Conservation (phyloP, 768 basidiomycete genomes). For the Stropharia rugosoannulata region DNA sequence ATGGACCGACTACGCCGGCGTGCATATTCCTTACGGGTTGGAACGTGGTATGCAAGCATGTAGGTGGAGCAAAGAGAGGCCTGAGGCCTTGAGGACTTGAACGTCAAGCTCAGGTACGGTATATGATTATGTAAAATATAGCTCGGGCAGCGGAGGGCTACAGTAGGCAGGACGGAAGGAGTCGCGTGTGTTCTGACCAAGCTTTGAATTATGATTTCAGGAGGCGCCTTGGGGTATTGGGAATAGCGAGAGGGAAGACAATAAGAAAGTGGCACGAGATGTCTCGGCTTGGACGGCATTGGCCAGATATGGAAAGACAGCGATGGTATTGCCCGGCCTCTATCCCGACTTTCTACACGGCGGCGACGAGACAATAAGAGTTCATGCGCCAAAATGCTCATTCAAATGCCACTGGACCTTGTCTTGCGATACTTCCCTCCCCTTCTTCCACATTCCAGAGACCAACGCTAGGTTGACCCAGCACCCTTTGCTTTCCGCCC, state of each 20-base stretch:
- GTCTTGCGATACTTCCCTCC: conserved; percentile 10
- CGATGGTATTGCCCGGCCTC: conserved; percentile 6
- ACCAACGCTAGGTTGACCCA: conserved; percentile 4
- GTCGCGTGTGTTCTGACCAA: too few relatives aligned
- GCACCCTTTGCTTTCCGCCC: background rate
- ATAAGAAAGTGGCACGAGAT: conserved; percentile 20
- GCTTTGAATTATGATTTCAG: too few relatives aligned
- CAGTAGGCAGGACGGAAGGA: too few relatives aligned
- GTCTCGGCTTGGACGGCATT: conserved; percentile 10
- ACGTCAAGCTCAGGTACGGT: too few relatives aligned
- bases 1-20: too few relatives aligned
- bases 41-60: too few relatives aligned
- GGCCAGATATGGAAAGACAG: conserved; percentile 10
- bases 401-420: conserved; percentile 8
- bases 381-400: conserved; percentile 23
- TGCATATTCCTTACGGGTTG: too few relatives aligned
- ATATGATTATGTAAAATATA: too few relatives aligned
- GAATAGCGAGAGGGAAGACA: conserved; percentile 16
- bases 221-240: too few relatives aligned
- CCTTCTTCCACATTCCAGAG: background rate
- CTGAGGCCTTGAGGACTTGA: too few relatives aligned
- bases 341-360: conserved; percentile 10
- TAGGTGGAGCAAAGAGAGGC: too few relatives aligned
- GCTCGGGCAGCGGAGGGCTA: too few relatives aligned
- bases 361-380: conserved; percentile 31